These are phyloP conservation scores for Trichoderma polysporum DNA, from an alignment of 2,329 filamentous ascomycete genomes.

Conservation along the genomic window DNA sequence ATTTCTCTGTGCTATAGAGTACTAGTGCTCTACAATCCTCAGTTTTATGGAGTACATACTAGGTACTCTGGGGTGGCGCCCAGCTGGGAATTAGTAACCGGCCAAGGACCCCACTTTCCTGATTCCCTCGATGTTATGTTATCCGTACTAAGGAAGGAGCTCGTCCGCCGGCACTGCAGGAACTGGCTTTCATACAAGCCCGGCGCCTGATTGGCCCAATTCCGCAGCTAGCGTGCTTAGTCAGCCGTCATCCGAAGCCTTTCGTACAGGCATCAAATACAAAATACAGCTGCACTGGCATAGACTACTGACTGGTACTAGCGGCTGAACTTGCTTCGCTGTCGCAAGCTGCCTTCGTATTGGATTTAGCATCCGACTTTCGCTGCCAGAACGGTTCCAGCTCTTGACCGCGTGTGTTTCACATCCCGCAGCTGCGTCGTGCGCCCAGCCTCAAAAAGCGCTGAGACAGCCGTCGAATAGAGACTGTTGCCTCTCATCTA, in stretches of 20 bases:
- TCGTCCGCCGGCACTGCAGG: constrained; percentile 6
- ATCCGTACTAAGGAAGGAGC: not conserved
- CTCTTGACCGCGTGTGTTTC: not conserved
- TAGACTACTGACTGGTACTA: too few species aligned
- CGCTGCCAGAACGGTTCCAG: not conserved
- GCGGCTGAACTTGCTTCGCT: constrained; percentile 7
- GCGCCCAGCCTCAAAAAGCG: not conserved
- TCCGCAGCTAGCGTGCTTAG: not conserved
- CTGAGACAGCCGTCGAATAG: not conserved
- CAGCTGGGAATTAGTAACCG: not conserved
- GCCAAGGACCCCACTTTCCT: constrained; percentile 3
- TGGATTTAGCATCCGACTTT: not conserved
- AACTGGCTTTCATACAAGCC: not conserved
- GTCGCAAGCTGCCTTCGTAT: constrained; percentile 12
- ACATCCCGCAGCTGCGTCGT: not conserved
- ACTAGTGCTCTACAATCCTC: not conserved
- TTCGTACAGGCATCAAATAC: not conserved
- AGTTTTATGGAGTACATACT: not conserved
- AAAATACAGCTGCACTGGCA: not conserved
- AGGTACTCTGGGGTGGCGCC: too few species aligned
- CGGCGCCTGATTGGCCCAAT: not conserved
- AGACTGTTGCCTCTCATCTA: not conserved
- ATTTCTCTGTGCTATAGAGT: not conserved
- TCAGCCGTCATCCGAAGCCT: not conserved
- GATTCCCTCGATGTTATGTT: not conserved